phyloP scores from a whole-genome alignment of 179 eudicot genomes.

The Beta corolliflora region DNA sequence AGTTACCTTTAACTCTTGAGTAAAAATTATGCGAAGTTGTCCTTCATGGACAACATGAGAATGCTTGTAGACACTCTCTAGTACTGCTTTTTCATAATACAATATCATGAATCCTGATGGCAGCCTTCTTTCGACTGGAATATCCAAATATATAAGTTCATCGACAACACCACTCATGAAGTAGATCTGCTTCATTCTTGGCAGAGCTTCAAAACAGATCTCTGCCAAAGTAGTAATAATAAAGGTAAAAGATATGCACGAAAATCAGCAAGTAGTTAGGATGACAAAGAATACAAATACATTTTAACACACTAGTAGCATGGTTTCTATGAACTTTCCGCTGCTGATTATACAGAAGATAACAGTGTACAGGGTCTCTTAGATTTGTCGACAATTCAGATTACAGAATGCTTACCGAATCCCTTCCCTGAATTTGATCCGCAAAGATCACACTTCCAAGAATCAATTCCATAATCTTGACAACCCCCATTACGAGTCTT shows the following conservation, averaged over 20 bases:
- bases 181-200: slow-evolving; percentile 60
- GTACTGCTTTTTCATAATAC: slow-evolving; percentile 65
- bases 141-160: slow-evolving; percentile 65
- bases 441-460: slow-evolving; percentile 55
- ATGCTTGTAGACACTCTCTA: slow-evolving; percentile 65
- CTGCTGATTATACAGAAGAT: background rate
- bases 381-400: background rate
- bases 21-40: slow-evolving; percentile 65
- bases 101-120: slow-evolving; percentile 61
- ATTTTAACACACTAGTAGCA: background rate
- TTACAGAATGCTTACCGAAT: slow-evolving; percentile 51
- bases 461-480: slow-evolving; percentile 31
- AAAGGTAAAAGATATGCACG: slow-evolving; percentile 3
- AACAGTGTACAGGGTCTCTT: background rate
- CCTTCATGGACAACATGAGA: slow-evolving; percentile 85
- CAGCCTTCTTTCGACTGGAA: slow-evolving; percentile 49
- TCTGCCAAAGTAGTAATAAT: slow-evolving; percentile 41
- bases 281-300: background rate
- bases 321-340: background rate
- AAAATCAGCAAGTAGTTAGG: slow-evolving; percentile 1
- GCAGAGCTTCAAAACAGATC: slow-evolving; percentile 75
- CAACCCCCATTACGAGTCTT: slow-evolving; percentile 19
- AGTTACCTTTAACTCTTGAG: slow-evolving; percentile 66
- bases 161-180: slow-evolving; percentile 73
- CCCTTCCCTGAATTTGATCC: slow-evolving; percentile 49